phyloP scores from a whole-genome alignment of 257 asterid species.

The Capsicum baccatum region DNA sequence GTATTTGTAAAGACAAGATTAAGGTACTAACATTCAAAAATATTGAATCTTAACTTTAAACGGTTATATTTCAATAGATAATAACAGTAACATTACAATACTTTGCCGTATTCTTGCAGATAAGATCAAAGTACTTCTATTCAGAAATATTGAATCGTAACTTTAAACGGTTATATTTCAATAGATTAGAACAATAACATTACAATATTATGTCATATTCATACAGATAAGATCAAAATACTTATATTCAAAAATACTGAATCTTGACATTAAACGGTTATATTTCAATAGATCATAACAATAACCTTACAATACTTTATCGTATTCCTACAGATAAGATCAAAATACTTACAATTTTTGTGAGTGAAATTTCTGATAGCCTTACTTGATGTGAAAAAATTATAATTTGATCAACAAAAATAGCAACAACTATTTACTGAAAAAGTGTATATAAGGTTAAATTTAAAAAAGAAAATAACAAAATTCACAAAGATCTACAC shows the following conservation, averaged over 20 bases:
- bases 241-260: not conserved
- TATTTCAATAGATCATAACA: not conserved
- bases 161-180: not conserved
- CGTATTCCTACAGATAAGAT: not conserved
- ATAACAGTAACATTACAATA: too few species aligned
- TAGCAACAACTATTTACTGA: not conserved
- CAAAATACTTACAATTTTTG: slow-evolving; percentile 50
- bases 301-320: not conserved
- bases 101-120: too few species aligned
- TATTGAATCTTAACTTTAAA: not conserved
- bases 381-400: slow-evolving; percentile 93
- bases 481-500: too few species aligned
- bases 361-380: slow-evolving; percentile 80
- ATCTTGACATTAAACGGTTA: not conserved
- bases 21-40: too few species aligned
- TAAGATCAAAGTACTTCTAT: slow-evolving; percentile 44
- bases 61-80: too few species aligned
- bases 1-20: too few species aligned
- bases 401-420: slow-evolving; percentile 30
- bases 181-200: not conserved
- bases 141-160: not conserved
- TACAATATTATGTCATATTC: not conserved
- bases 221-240: not conserved
- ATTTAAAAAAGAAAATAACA: too few species aligned
- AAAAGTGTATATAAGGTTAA: not conserved